Base-by-base conservation (phyloP, 2,329 filamentous ascomycete species). In the Neurospora sp. region DNA sequence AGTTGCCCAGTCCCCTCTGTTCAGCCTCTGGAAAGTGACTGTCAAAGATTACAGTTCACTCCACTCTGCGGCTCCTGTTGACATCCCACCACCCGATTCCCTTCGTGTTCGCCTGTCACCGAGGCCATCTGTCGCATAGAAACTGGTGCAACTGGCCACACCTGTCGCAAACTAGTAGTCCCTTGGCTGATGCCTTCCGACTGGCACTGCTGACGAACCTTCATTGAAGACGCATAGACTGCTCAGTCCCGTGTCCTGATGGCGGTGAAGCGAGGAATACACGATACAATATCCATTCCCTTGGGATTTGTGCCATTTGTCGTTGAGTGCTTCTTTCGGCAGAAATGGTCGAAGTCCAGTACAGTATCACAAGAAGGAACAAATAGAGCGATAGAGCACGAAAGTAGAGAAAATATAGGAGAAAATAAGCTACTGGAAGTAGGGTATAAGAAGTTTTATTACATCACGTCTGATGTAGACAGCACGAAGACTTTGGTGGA, bases 341-440 rank as follows among this genome's bases (percentile, higher is more conserved):
- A 4, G 1, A 62, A 2, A 28, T 33, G 1, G 23, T 17, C 19
- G 8, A 33, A 10, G 6, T 17, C 15, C 3, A 17, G 12, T 4
- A 57, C 11, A 8, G 1, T 28, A 2, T 62, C 8, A 62, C 12
- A 33, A 4, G 1, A 1, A 10, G 1, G 3, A 5, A 6, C 15
- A 17, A n/a, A 33, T 4, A 0, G 3, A 8, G 1, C 2, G 2
- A 10, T 8, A 0, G 3, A 0, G 2, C 3, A n/a, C 23, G 5
- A 0, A 12, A 8, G 5, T 10, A 5, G 1, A 15, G 3, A 10
- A 10, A 5, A 62, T 6, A 23, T 15, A 23, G 43, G 1, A 15
- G 19, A 12, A 3, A 2, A 28, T 28, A 17, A 28, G 23, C 0
- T 2, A 33, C 3, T 33, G 6, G 12, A 57, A 28, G 10, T 1